Evolutionary conservation across 345 rosid species (phyloP), one percentile per base, ranked within the genome.

Genomic region (Durio zibethinus): DNA sequence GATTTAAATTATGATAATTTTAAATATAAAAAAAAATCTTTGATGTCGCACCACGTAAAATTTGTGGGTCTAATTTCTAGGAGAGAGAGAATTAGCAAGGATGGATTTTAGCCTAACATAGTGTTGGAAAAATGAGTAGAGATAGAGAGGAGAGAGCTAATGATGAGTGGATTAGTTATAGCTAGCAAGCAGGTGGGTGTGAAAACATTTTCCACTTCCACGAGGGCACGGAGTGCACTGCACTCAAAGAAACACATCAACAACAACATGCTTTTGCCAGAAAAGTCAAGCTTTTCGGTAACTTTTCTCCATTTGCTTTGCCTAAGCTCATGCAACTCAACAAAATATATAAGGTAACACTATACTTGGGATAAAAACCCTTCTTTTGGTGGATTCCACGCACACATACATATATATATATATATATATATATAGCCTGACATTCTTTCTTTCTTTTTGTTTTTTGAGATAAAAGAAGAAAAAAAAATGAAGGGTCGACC

Each of bases 271-370:
- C 86, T 84, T 75, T 78, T 88, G 83, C 84, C 88, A 84, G 79
- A 83, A 89, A 87, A 89, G 97, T 94, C 97, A 90, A 90, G 88
- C 90, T 94, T 94, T 94, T 82, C 97, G 93, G 97, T 94, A 78
- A 50, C 83, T 57, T 80, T 79, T 78, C 50, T 81, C 78, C 40
- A 53, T 27, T 14, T 45, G 36, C 77, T 80, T 81, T 66, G 56
- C 65, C 72, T 59, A 71, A 82, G 38, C 79, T 66, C 87, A 83
- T 84, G 86, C 86, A 85, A 82, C 78, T 69, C 64, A 40, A 52
- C 57, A 21, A 57, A 27, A 76, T 10, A 15, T 42, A 38, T 18
- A 69, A 69, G 29, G 23, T 71, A 20, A 52, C 18, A 25, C 74
- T 50, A 71, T 35, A 18, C 42, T 66, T 66, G 43, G 79, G 66